Conservation (phyloP, 2,329 filamentous ascomycete genomes). For the Alternaria triticina region DNA sequence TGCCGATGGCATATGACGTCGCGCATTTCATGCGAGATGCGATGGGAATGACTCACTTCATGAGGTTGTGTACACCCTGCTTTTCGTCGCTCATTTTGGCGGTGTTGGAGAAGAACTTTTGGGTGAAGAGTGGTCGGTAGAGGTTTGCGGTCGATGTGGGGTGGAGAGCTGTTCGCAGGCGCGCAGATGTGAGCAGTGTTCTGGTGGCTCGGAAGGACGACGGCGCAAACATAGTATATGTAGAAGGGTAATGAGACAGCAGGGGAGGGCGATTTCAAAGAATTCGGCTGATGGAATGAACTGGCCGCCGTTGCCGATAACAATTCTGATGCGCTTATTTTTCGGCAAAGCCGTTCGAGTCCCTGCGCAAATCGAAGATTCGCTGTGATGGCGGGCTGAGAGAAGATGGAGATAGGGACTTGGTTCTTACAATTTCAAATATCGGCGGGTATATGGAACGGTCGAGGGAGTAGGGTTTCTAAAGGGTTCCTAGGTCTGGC, state of each 20-base stretch:
- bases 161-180: conserved; percentile 42
- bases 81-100: conserved; percentile 51
- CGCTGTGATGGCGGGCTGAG: conserved; percentile 8
- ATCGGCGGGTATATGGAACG: conserved; percentile 22
- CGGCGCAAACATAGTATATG: conserved; percentile 50
- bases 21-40: conserved; percentile 4
- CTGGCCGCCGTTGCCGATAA: conserved; percentile 41
- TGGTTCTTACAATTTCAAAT: conserved; percentile 35
- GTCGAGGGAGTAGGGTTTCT: conserved; percentile 10
- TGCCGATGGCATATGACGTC: conserved; percentile 17
- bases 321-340: conserved; percentile 35
- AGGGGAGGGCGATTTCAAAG: conserved; percentile 43
- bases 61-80: conserved; percentile 58
- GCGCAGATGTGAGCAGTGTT: conserved; percentile 53
- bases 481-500: conserved; percentile 11
- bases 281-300: conserved; percentile 40
- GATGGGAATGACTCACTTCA: conserved; percentile 45
- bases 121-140: conserved; percentile 44
- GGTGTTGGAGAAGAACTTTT: conserved; percentile 51
- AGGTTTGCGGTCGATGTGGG: conserved; percentile 36
- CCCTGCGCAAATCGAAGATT: conserved; percentile 28
- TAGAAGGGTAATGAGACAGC: conserved; percentile 29
- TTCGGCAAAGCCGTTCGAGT: conserved; percentile 39
- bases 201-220: conserved; percentile 44
- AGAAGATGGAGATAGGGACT: neutral